These are phyloP conservation scores for Coemansia sp. DNA, from an alignment of 192 early-diverging fungal genomes.

Conservation along the genomic window DNA sequence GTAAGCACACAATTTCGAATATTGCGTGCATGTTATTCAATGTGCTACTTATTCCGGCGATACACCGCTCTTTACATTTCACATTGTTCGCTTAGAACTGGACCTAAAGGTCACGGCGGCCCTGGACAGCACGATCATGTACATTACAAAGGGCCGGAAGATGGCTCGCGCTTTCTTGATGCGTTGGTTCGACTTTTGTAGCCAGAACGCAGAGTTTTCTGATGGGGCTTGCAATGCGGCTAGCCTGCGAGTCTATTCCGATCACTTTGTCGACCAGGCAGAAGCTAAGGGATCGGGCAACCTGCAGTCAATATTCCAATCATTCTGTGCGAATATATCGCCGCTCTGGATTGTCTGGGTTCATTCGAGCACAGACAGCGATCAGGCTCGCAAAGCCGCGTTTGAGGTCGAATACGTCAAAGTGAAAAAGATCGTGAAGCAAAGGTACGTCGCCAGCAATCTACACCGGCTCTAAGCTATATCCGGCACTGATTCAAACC, in stretches of 20 bases:
- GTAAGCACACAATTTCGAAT: neutral
- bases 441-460: neutral
- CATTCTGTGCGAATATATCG: neutral
- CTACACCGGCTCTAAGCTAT: neutral
- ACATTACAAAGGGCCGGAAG: neutral
- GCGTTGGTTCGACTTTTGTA: neutral
- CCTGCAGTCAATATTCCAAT: neutral
- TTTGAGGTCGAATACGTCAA: neutral
- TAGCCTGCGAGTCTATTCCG: neutral
- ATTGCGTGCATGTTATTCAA: neutral
- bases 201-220: neutral
- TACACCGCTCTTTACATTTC: neutral
- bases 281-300: neutral
- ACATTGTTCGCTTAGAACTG: neutral
- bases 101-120: neutral
- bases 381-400: neutral
- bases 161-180: neutral
- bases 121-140: neutral
- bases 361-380: neutral
- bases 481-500: neutral
- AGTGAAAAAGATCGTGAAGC: neutral
- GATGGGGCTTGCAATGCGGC: neutral
- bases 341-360: constrained; percentile 29
- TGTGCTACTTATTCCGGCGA: too few species aligned
- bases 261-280: neutral